Conservation (phyloP, 2,329 filamentous ascomycete species). For the Pseudomassariella vexata region DNA sequence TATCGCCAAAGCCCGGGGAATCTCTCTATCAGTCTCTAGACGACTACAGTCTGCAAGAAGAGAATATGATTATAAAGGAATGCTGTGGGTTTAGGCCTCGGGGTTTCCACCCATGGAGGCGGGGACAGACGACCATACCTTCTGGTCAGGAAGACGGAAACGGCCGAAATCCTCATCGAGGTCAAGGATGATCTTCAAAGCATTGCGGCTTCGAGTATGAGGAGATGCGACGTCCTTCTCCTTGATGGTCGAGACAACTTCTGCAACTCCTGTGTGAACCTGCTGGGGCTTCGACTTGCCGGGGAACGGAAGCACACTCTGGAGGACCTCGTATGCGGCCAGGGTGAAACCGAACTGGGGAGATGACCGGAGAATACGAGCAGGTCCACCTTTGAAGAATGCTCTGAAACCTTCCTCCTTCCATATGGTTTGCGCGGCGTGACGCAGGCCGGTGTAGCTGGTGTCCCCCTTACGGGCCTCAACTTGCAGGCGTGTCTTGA, state of each 20-base stretch:
- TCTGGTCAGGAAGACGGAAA: conserved; percentile 52
- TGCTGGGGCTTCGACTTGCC: conserved; percentile 49
- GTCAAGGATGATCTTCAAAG: conserved; percentile 91
- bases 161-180: conserved; percentile 89
- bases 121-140: conserved; percentile 49
- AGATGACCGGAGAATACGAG: conserved; percentile 88
- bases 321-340: conserved; percentile 88
- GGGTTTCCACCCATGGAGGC: conserved; percentile 39
- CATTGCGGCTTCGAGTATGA: conserved; percentile 68
- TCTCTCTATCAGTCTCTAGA: conserved; percentile 1
- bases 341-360: conserved; percentile 98
- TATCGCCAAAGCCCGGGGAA: conserved; percentile 7
- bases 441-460: conserved; percentile 77
- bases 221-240: conserved; percentile 53
- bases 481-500: conserved; percentile 97
- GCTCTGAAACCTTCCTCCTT: conserved; percentile 90
- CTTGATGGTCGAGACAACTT: conserved; percentile 57
- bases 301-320: conserved; percentile 74
- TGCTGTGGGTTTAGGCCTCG: conserved; percentile 4
- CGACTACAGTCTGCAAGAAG: conserved; percentile 3
- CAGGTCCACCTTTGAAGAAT: conserved; percentile 98
- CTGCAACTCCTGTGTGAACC: conserved; percentile 53
- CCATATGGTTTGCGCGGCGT: conserved; percentile 78
- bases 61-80: not conserved
- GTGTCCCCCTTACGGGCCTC: conserved; percentile 94